These are phyloP conservation scores for Yamadazyma epiphylla DNA, from an alignment of 1,139 yeast genomes.

Conservation along the genomic window DNA sequence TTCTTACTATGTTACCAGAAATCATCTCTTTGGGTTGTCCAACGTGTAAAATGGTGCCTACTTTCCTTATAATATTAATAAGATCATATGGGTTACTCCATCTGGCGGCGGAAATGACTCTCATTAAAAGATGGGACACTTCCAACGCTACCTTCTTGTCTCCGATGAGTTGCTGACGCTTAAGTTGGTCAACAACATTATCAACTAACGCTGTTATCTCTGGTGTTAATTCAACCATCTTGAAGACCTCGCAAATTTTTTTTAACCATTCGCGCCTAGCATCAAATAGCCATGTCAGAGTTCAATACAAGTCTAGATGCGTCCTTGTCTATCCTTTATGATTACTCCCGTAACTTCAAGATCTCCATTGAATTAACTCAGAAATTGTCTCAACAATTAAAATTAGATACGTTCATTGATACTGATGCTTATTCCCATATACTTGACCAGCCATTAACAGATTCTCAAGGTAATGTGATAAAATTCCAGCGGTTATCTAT, in stretches of 20 bases:
- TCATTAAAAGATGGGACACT: constrained; percentile 80
- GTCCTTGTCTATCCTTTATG: constrained; percentile 29
- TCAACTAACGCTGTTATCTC: constrained; percentile 37
- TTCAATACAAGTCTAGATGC: constrained; percentile 22
- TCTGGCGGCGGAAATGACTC: constrained; percentile 85
- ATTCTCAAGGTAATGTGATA: constrained; percentile 10
- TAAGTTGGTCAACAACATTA: constrained; percentile 45
- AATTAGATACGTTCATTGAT: constrained; percentile 43
- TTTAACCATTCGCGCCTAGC: neutral
- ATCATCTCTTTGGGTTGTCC: constrained; percentile 80
- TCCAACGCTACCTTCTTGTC: constrained; percentile 80
- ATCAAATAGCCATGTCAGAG: constrained; percentile 7
- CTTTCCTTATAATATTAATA: constrained; percentile 61
- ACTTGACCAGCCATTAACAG: constrained; percentile 15
- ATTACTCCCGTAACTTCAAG: constrained; percentile 26
- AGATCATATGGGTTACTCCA: constrained; percentile 79
- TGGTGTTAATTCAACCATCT: constrained; percentile 18
- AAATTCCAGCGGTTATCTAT: constrained; percentile 31
- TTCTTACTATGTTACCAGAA: constrained; percentile 86
- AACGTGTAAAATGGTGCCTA: constrained; percentile 54
- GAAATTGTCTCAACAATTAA: constrained; percentile 38
- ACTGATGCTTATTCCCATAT: constrained; percentile 30
- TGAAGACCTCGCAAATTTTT: constrained; percentile 1
- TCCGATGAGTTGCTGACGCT: constrained; percentile 70
- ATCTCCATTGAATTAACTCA: constrained; percentile 39